These are phyloP conservation scores for Aspergillus fumigatus DNA, from an alignment of 2,329 filamentous ascomycete species.

Conservation along the genomic window DNA sequence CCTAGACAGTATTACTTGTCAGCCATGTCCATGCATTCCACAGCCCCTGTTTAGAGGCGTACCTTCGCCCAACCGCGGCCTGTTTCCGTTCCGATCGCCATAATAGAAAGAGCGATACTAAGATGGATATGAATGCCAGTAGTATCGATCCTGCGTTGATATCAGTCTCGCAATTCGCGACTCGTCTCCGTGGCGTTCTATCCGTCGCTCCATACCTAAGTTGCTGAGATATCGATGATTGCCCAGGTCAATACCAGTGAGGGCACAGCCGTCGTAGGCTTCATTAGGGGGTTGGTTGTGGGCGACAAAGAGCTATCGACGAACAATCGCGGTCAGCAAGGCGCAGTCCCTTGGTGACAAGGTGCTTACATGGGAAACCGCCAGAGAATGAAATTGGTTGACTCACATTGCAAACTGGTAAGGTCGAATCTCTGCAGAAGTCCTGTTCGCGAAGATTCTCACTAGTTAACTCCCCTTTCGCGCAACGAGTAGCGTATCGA, in stretches of 20 bases:
- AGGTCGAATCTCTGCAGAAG: conserved; percentile 78
- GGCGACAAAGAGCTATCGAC: conserved; percentile 58
- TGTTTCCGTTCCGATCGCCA: conserved; percentile 81
- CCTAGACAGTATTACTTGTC: conserved; percentile 45
- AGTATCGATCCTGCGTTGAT: conserved; percentile 71
- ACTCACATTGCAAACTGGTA: conserved; percentile 81
- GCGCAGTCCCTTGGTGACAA: neutral
- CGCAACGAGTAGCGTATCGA: conserved; percentile 2
- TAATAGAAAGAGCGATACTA: conserved; percentile 62
- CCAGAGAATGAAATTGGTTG: conserved; percentile 3
- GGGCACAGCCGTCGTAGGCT: conserved; percentile 65
- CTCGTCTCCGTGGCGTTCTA: conserved; percentile 24
- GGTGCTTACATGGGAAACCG: neutral
- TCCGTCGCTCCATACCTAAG: conserved; percentile 57
- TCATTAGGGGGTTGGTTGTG: conserved; percentile 55
- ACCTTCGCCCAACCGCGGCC: conserved; percentile 91
- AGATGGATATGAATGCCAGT: conserved; percentile 71
- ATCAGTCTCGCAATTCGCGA: conserved; percentile 11
- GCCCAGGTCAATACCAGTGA: conserved; percentile 70
- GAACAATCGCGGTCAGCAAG: conserved; percentile 14
- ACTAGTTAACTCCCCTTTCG: conserved; percentile 17
- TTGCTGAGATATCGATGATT: conserved; percentile 68
- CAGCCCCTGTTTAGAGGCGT: conserved; percentile 22
- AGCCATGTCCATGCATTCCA: conserved; percentile 6
- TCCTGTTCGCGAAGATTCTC: conserved; percentile 47